Evolutionary conservation across 208 protist genomes (phyloP).

Genomic region (Crithidia brevicula): DNA sequence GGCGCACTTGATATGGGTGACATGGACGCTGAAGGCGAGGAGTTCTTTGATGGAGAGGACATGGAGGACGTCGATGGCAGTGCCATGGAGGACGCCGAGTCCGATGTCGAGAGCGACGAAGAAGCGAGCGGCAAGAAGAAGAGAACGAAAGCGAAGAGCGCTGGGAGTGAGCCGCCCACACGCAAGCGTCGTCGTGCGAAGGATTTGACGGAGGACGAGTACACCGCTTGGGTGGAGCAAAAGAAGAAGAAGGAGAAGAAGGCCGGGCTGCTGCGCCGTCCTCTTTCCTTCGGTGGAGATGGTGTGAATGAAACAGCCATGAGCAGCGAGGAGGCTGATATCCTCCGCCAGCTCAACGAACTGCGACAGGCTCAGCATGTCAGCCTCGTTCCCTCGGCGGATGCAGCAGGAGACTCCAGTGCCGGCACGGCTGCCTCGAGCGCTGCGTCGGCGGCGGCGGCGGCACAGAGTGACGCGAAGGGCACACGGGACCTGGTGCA

Average conservation of each 20-base stretch:
- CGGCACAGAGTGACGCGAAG: constrained; percentile 24
- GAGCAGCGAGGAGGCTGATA: constrained; percentile 34
- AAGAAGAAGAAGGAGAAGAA: constrained; percentile 33
- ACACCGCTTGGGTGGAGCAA: constrained; percentile 67
- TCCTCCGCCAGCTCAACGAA: constrained; percentile 38
- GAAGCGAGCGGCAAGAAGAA: background rate
- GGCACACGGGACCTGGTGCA: constrained; percentile 45
- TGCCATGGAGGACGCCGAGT: constrained; percentile 1
- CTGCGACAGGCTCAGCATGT: constrained; percentile 36
- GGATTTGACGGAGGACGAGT: constrained; percentile 77
- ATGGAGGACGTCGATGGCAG: constrained; percentile 6
- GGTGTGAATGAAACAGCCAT: constrained; percentile 14
- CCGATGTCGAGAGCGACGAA: constrained; percentile 24
- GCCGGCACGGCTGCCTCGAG: background rate
- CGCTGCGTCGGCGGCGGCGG: background rate
- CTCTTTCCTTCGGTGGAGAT: constrained; percentile 32
- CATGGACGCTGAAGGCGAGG: constrained; percentile 68
- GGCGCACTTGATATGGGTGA: constrained; percentile 77
- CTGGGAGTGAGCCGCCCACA: constrained; percentile 1
- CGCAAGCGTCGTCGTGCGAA: constrained; percentile 33
- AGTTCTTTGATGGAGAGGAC: constrained; percentile 27
- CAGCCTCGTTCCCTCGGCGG: constrained; percentile 13
- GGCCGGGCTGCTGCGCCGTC: constrained; percentile 19
- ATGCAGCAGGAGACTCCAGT: background rate
- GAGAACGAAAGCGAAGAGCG: background rate